These are phyloP conservation scores for Pichia membranifaciens DNA, from an alignment of 805 yeast genomes.

Conservation along the genomic window DNA sequence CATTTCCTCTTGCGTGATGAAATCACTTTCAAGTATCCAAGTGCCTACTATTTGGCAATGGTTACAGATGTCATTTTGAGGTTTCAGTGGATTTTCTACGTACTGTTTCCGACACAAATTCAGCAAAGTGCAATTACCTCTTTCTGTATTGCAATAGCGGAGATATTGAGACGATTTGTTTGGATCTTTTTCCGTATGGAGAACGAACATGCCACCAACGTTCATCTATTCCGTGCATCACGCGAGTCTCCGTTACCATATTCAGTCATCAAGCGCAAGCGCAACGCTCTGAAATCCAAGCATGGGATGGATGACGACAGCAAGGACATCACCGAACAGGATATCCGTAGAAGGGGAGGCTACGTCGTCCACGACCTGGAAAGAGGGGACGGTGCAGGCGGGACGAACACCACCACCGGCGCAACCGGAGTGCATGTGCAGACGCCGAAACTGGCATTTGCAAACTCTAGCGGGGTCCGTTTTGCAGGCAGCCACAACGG, in stretches of 20 bases:
- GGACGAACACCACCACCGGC: no score
- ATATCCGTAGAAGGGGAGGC: slow-evolving; percentile 54
- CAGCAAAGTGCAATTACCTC: slow-evolving; percentile 87
- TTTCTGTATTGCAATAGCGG: slow-evolving; percentile 77
- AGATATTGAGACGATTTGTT: slow-evolving; percentile 71
- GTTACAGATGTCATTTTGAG: slow-evolving; percentile 66
- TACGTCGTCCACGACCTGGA: slow-evolving; percentile 1
- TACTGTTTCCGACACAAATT: slow-evolving; percentile 64
- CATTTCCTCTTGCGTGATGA: slow-evolving; percentile 64
- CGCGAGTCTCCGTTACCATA: slow-evolving; percentile 86
- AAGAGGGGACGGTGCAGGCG: no score
- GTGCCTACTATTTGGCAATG: slow-evolving; percentile 70
- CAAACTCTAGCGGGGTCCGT: neutral
- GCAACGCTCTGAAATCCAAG: neutral
- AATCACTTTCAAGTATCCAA: slow-evolving; percentile 53
- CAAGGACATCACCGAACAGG: slow-evolving; percentile 94
- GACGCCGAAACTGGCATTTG: slow-evolving; percentile 6
- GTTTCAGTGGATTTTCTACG: slow-evolving; percentile 91
- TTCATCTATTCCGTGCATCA: slow-evolving; percentile 76
- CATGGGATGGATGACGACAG: slow-evolving; percentile 52
- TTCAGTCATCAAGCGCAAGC: slow-evolving; percentile 29
- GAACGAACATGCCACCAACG: slow-evolving; percentile 92
- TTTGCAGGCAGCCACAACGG: neutral
- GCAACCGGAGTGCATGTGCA: neutral
- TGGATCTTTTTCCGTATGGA: slow-evolving; percentile 95